These are phyloP conservation scores for Madurella fahalii DNA, from an alignment of 2,329 filamentous ascomycete species.

Conservation along the genomic window DNA sequence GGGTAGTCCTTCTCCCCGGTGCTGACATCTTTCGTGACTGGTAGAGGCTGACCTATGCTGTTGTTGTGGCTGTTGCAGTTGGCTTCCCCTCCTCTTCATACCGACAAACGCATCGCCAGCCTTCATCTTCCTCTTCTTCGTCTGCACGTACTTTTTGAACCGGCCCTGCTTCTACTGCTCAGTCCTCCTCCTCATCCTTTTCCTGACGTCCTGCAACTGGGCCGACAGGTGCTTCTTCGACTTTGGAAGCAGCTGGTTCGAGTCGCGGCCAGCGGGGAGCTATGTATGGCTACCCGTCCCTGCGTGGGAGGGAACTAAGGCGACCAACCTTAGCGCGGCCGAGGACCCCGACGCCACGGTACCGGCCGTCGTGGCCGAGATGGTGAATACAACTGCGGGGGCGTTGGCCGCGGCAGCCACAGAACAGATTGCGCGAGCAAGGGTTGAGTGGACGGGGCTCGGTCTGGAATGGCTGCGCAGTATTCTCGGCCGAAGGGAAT, in stretches of 20 bases:
- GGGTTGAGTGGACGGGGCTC: conserved; percentile 67
- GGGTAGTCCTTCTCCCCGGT: conserved; percentile 14
- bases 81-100: conserved; percentile 84
- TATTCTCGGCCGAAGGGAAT: conserved; percentile 76
- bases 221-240: conserved; percentile 90
- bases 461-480: conserved; percentile 84
- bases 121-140: conserved; percentile 84
- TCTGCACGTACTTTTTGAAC: conserved; percentile 93
- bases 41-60: conserved; percentile 6
- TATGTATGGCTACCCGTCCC: conserved; percentile 24
- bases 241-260: conserved; percentile 88
- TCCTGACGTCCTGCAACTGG: conserved; percentile 88
- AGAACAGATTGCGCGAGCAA: conserved; percentile 54
- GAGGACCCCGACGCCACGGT: conserved; percentile 44
- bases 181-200: conserved; percentile 88
- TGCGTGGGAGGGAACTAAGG: conserved; percentile 14
- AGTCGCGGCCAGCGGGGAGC: conserved; percentile 58
- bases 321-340: conserved; percentile 31
- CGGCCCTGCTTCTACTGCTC: conserved; percentile 98
- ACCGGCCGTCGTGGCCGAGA: conserved; percentile 38
- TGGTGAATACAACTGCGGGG: conserved; percentile 66
- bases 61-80: conserved; percentile 47
- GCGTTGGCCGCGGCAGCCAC: conserved; percentile 64
- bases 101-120: conserved; percentile 80
- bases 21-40: neutral